Evolutionary conservation across 202 grass and related monocot species (phyloP), one percentile per base, ranked within the genome.

Genomic region (Zizania palustris): DNA sequence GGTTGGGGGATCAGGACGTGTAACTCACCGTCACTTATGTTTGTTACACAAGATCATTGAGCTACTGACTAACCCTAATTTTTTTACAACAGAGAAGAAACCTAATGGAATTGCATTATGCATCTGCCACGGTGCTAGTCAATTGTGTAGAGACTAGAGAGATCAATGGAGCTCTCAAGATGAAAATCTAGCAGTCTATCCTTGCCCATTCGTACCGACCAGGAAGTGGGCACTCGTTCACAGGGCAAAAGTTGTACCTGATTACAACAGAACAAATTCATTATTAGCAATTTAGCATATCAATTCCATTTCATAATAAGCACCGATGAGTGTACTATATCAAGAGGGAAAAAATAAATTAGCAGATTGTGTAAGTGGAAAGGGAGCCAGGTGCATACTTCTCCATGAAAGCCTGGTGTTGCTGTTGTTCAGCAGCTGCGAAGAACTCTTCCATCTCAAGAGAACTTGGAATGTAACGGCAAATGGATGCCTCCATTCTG

Each of bases 381-480:
- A 20, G 21, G 11, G 37, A 61, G 42, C 13, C 34, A 28, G 65
- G 69, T 11, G 3, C 63, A 4, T 85, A 99, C 96, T 80, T 99
- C 60, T 95, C 91, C 55, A 78, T 87, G 77, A 99, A 99, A 58
- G 37, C 76, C 60, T 69, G 66, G 37, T 93, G 89, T 62, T 85
- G 87, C 45, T 83, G 83, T 80, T 85, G 74, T 48, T 99, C 96
- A 16, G 92, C 85, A 28, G 84, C 87, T 14, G 87, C 63, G 13
- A 99, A 95, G 74, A 99, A 99, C 63, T 99, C 89, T 60, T 99
- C 96, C 85, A 99, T 93, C 86, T 99, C 96, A 5, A 65, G 65
- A 39, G 96, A 80, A 41, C 80, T 93, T 0, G 96, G 92, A n/a
- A 95, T 63, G 60, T 83, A 87, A 43, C 80, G 77, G 38, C 61